Evolutionary conservation across 208 protist genomes (phyloP).

Genomic region (Wallacemonas rigidus): DNA sequence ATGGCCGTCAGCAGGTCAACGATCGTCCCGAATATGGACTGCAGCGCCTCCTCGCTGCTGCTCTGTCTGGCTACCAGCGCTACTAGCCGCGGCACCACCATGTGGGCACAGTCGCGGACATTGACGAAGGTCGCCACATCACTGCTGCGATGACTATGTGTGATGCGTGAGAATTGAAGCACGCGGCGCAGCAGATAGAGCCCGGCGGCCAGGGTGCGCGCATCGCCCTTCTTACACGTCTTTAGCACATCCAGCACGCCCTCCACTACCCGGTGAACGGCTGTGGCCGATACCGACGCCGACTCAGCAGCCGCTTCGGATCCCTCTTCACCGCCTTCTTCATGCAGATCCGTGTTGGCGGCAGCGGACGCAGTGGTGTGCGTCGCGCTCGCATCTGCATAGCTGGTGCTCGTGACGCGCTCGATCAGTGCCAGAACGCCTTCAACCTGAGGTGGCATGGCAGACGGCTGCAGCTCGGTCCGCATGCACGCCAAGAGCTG

Average conservation of each 20-base stretch:
- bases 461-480: constrained; percentile 24
- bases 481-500: constrained; percentile 58
- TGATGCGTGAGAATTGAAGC: constrained; percentile 74
- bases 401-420: constrained; percentile 59
- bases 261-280: constrained; percentile 56
- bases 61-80: constrained; percentile 46
- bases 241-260: constrained; percentile 49
- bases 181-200: constrained; percentile 62
- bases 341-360: not conserved
- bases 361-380: not conserved
- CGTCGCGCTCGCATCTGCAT: constrained; percentile 21
- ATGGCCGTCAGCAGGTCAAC: constrained; percentile 61
- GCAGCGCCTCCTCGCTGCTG: constrained; percentile 64
- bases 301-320: constrained; percentile 1
- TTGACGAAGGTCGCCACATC: constrained; percentile 69
- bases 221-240: constrained; percentile 39
- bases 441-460: constrained; percentile 51
- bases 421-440: constrained; percentile 73
- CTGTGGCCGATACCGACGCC: constrained; percentile 18
- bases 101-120: constrained; percentile 44
- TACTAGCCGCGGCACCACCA: constrained; percentile 62
- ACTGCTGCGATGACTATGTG: constrained; percentile 33
- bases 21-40: constrained; percentile 53
- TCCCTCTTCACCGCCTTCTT: constrained; percentile 11
- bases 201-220: constrained; percentile 43